Evolutionary conservation across 2,329 filamentous ascomycete species (phyloP).

Genomic region (Talaromyces sp.): DNA sequence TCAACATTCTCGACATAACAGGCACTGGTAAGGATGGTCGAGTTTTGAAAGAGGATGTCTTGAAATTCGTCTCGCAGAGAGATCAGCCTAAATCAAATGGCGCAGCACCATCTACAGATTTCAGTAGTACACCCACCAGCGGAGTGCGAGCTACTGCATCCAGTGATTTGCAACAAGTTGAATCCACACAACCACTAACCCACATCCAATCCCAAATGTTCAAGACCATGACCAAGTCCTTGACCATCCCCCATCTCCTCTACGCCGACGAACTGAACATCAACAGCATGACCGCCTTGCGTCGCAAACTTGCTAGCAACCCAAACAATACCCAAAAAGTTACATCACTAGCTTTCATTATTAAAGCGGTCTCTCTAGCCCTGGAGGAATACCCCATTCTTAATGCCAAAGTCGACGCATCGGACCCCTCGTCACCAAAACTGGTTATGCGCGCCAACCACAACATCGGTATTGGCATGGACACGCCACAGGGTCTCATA

Average conservation of each 20-base stretch:
- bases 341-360: constrained; percentile 88
- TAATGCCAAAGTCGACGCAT: constrained; percentile 75
- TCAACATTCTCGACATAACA: constrained; percentile 73
- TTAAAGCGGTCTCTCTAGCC: constrained; percentile 89
- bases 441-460: constrained; percentile 78
- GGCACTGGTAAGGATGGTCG: constrained; percentile 89
- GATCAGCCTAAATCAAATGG: constrained; percentile 34
- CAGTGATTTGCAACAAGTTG: constrained; percentile 54
- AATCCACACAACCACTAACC: constrained; percentile 68
- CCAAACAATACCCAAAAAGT: constrained; percentile 58
- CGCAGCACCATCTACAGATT: neutral
- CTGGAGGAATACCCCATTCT: constrained; percentile 79
- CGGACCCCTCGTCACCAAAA: constrained; percentile 56
- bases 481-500: constrained; percentile 81
- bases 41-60: constrained; percentile 88
- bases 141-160: constrained; percentile 32
- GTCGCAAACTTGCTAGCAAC: constrained; percentile 69
- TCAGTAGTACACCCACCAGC: constrained; percentile 11
- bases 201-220: constrained; percentile 90
- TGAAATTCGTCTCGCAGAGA: constrained; percentile 62
- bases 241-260: constrained; percentile 90
- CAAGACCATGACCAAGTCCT: constrained; percentile 90
- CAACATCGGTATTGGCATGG: constrained; percentile 95
- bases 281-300: constrained; percentile 67
- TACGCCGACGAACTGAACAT: constrained; percentile 90